Base-by-base conservation (phyloP, 331 rosid species). In the Malus hybrid region DNA sequence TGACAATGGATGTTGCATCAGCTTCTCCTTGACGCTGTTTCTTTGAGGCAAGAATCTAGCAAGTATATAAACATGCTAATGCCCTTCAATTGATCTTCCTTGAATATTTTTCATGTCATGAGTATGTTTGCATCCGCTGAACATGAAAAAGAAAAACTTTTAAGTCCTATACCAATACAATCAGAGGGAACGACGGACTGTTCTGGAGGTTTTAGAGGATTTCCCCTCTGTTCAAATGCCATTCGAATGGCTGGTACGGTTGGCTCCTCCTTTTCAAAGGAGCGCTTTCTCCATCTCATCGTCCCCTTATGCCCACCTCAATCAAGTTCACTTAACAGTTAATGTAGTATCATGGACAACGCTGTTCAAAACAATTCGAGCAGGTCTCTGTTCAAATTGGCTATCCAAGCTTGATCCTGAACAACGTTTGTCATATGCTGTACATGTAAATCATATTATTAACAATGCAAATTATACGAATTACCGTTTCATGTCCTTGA, bases 181-280 rank as follows among this genome's bases (percentile, higher is more conserved):
- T 81, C 97, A 90, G 90, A 94, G 86, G 84, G 97, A 94, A 83
- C 83, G 89, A 79, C 86, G 96, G 88, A 92, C 88, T 68, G 92
- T 94, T 76, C 94, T 94, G 67, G 99, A 90, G 97, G 97, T 90
- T 46, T 46, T 46, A 46, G 52, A 88, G 81, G 99, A 94, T 85
- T 94, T 94, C 70, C 89, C 97, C 53, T 92, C 97, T 7, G 96
- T 89, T 72, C 85, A 90, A 84, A 85, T 94, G 90, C 96, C 97
- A 63, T 80, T 94, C 80, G 97, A 92, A 75, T 92, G 99, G 97
- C 81, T 90, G 75, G 89, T 92, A 68, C 99, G 84, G 83, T 84
- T 94, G 87, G 93, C 87, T 83, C 99, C 97, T 68, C 86, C 90
- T 12, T 79, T 94, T 73, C 88, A 90, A 87, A 78, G 91, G 28